Evolutionary conservation across 495 filamentous ascomycete species (phyloP), one percentile per base, ranked within the genome.

Genomic region (Penicillium herquei): DNA sequence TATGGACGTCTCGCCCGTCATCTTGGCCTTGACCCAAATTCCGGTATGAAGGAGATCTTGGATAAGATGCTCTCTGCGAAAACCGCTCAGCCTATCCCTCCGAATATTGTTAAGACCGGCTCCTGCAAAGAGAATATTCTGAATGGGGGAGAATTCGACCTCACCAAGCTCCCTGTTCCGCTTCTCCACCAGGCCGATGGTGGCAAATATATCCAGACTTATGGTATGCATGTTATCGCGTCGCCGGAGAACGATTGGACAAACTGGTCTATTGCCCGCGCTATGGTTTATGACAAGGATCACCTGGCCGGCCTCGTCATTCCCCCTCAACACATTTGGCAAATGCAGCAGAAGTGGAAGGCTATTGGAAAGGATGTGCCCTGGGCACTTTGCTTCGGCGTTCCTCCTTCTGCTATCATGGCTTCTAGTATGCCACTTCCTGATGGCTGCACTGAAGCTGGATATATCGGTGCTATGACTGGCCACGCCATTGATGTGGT

Each of bases 261-360:
- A 1, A 77, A 77, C 49, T 77, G 74, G 73, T 73, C 74, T 0
- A 77, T 77, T 55, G 62, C 67, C 1, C 69, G 74, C 0, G 70
- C 66, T 6, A 76, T 76, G 73, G 64, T 76, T 3, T 55, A 56
- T 14, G 73, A 68, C 17, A 65, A 70, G 5, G 59, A 58, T 2
- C 57, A 66, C n/a, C 39, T 77, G 7, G 54, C 58, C 0, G 71
- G 74, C 3, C 57, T 70, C 9, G 64, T 73, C 12, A 68, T 67
- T 33, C 44, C 55, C 8, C 60, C 58, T 0, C 71, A 77, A 55
- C 64, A 75, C 48, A 65, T 74, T 39, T 63, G 70, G 62, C 56
- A 63, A 16, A 76, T 78, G 21, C 57, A 63, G 39, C 55, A 71
- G 37, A 66, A 68, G 64, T 78, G 71, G 70, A 72, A 70, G 56